Base-by-base conservation (phyloP, 768 basidiomycete genomes). In the Solioccasus polychromus region DNA sequence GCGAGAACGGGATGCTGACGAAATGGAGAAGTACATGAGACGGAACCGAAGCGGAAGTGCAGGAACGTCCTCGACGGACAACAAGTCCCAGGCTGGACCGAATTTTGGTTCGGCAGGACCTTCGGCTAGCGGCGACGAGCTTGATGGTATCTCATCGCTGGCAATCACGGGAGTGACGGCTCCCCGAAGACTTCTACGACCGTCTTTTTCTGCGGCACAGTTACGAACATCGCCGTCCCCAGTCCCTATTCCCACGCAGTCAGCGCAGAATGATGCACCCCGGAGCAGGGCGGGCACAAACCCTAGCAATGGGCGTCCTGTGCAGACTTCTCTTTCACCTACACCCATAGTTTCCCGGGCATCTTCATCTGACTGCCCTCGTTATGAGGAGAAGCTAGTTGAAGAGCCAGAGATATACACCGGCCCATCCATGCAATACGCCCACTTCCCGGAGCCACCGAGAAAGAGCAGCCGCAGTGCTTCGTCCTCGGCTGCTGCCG, bases 31-130 rank as follows among this genome's bases (percentile, higher is more conserved):
- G 58, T 92, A 90, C 61, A 73, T 89, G 62, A 74, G 78, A 50
- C 78, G 90, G 45, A 88, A 87, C 70, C 79, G 90, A 45, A 92
- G 88, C 60, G 89, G 86, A 39, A 89, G 88, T 57, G 81, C 75
- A 44, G 82, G 79, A 35, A 83, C 82, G 20, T 74, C 83, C 17
- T 87, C 85, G 1, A 85, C 85, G 12, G 85, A 88, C 55, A 80
- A 75, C 52, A 79, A 71, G 61, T 85, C 84, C 7, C 78, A 80
- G 58, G 58, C 77, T 59, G 79, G 77, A 19, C 72, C 71, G 37
- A 54, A 48, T 26, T 73, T 71, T 11, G 57, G 77, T 30, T 77
- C 77, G 38, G 71, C 70, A 36, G 78, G 76, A 20, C 73, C 70
- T 22, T 77, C 78, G n/a, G 62, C 69, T 8, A 74, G 77, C 46